phyloP scores from a whole-genome alignment of 768 basidiomycete genomes.

The Russula lepida region DNA sequence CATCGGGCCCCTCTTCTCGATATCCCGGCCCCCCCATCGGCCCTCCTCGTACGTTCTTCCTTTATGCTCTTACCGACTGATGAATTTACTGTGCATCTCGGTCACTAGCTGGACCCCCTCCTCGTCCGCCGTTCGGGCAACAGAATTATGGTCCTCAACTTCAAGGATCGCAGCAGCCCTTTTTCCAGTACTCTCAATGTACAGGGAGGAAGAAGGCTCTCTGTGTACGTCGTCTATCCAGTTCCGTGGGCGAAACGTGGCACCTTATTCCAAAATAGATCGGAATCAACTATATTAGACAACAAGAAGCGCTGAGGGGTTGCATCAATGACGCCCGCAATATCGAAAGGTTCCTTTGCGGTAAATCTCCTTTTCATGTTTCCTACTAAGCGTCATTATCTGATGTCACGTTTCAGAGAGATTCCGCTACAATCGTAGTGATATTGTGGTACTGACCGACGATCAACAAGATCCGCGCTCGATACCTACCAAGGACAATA shows the following conservation, averaged over 20 bases:
- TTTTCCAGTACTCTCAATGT: conserved; percentile 50
- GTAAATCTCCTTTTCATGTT: conserved; percentile 20
- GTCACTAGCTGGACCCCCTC: conserved; percentile 25
- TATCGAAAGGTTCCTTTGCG: conserved; percentile 39
- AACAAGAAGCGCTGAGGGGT: conserved; percentile 36
- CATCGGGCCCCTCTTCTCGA: conserved; percentile 10
- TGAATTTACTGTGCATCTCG: not conserved
- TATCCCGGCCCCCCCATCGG: conserved; percentile 4
- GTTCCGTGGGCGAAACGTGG: not conserved
- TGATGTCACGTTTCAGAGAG: conserved; percentile 25
- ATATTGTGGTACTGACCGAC: conserved; percentile 53
- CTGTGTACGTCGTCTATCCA: conserved; percentile 32
- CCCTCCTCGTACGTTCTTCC: conserved; percentile 23
- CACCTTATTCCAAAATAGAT: conserved; percentile 31
- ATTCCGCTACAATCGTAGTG: conserved; percentile 42
- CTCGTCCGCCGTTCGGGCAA: conserved; percentile 29
- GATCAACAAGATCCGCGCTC: conserved; percentile 36
- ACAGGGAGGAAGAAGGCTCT: conserved; percentile 47
- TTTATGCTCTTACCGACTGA: not conserved
- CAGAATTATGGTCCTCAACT: conserved; percentile 41
- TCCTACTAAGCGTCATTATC: not conserved
- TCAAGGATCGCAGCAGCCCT: conserved; percentile 32
- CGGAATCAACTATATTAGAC: conserved; percentile 46
- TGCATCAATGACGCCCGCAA: conserved; percentile 57
- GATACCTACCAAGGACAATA: conserved; percentile 46